Evolutionary conservation across 257 asterid species (phyloP).

Genomic region (Cinchona pubescens): DNA sequence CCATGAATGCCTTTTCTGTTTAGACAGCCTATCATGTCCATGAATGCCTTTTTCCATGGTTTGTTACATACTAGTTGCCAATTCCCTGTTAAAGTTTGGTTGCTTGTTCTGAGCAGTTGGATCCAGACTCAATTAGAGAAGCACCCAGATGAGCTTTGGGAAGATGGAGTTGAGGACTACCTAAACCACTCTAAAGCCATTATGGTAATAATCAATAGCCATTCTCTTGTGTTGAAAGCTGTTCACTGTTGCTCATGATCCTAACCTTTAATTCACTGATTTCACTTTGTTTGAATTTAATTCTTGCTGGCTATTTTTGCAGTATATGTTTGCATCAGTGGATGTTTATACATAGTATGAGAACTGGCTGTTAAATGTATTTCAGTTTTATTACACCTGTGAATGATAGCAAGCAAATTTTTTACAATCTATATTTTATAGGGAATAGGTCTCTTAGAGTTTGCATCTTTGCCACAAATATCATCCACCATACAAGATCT

Average conservation of each 20-base stretch:
- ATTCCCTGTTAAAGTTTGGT: background rate
- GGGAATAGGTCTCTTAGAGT: background rate
- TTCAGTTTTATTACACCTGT: background rate
- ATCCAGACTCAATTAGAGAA: conserved; percentile 69
- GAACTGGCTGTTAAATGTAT: background rate
- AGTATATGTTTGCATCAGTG: background rate
- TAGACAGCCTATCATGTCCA: background rate
- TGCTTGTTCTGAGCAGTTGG: conserved; percentile 65
- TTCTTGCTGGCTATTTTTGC: background rate
- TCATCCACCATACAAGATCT: background rate
- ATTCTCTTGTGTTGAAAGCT: background rate
- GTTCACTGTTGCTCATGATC: conserved; percentile 10
- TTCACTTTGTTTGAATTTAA: too few relatives aligned
- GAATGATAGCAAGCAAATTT: background rate
- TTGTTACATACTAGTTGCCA: background rate
- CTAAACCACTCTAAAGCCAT: conserved; percentile 70
- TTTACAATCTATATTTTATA: background rate
- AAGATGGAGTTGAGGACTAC: conserved; percentile 89
- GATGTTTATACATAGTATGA: background rate
- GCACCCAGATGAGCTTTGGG: conserved; percentile 99
- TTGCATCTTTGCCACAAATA: background rate
- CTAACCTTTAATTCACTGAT: background rate
- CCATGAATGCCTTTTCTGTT: background rate
- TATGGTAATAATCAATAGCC: conserved; percentile 49
- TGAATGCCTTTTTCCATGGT: background rate